These are phyloP conservation scores for Claviceps monticola DNA, from an alignment of 2,329 filamentous ascomycete genomes.

Conservation along the genomic window DNA sequence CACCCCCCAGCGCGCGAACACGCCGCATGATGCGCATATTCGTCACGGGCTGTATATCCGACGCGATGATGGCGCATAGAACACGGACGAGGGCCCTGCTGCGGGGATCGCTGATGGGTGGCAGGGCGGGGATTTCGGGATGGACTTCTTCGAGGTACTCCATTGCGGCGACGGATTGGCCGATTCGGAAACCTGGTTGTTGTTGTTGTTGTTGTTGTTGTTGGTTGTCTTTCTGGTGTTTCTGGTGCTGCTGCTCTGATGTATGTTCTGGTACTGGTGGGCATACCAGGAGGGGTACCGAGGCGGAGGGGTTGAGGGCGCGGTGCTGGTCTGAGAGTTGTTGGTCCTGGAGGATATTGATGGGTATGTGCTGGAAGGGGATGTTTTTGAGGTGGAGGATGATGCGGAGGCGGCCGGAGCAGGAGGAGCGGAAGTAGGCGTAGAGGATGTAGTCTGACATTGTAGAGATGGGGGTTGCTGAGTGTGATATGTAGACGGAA, in stretches of 20 bases:
- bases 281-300: constrained; percentile 39
- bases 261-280: constrained; percentile 4
- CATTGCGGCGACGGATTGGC: constrained; percentile 44
- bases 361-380: constrained; percentile 28
- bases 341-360: constrained; percentile 42
- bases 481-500: too few relatives aligned
- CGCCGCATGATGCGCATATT: constrained; percentile 39
- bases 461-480: not conserved
- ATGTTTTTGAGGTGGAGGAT: constrained; percentile 42
- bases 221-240: not conserved
- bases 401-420: constrained; percentile 46
- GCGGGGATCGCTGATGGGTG: constrained; percentile 27
- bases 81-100: constrained; percentile 37
- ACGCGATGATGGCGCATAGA: constrained; percentile 38
- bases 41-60: constrained; percentile 47
- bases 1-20: constrained; percentile 29
- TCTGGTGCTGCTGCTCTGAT: not conserved
- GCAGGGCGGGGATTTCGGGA: constrained; percentile 31
- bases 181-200: constrained; percentile 25
- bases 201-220: too few relatives aligned
- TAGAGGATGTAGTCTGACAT: constrained; percentile 29
- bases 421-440: constrained; percentile 49
- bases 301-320: constrained; percentile 36
- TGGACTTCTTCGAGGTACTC: constrained; percentile 47
- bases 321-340: constrained; percentile 32